Conservation (phyloP, 148 eudicot genomes). For the Chenopodium album region DNA sequence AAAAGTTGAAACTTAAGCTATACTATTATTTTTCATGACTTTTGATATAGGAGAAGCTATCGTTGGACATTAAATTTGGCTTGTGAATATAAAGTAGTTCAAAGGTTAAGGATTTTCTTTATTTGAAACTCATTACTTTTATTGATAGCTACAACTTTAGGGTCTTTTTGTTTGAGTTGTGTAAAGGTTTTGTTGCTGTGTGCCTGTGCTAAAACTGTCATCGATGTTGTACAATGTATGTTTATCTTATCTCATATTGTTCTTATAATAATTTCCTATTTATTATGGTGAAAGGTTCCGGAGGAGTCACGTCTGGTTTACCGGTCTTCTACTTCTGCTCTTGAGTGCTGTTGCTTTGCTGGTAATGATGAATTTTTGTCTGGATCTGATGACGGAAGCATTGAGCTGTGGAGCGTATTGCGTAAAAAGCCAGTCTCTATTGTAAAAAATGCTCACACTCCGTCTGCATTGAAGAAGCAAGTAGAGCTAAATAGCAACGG, state of each 20-base stretch:
- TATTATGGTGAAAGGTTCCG: slow-evolving; percentile 56
- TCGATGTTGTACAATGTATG: background rate
- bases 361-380: slow-evolving; percentile 84
- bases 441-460: slow-evolving; percentile 76
- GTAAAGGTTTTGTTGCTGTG: background rate
- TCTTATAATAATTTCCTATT: slow-evolving; percentile 5
- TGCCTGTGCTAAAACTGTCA: background rate
- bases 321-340: slow-evolving; percentile 82
- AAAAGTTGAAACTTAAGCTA: background rate
- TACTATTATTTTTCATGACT: background rate
- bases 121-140: background rate
- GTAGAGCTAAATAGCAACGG: slow-evolving; percentile 34
- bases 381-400: slow-evolving; percentile 96
- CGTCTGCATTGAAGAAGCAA: slow-evolving; percentile 25
- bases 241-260: background rate
- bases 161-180: background rate
- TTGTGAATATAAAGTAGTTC: background rate
- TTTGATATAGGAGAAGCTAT: too few species aligned
- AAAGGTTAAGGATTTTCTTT: background rate
- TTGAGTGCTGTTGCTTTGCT: slow-evolving; percentile 84
- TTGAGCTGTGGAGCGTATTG: slow-evolving; percentile 79
- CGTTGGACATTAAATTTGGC: background rate
- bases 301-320: slow-evolving; percentile 81
- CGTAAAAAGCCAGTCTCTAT: slow-evolving; percentile 88
- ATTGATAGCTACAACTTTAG: background rate